Base-by-base conservation (phyloP, 768 basidiomycete species). In the Piloderma croceum region DNA sequence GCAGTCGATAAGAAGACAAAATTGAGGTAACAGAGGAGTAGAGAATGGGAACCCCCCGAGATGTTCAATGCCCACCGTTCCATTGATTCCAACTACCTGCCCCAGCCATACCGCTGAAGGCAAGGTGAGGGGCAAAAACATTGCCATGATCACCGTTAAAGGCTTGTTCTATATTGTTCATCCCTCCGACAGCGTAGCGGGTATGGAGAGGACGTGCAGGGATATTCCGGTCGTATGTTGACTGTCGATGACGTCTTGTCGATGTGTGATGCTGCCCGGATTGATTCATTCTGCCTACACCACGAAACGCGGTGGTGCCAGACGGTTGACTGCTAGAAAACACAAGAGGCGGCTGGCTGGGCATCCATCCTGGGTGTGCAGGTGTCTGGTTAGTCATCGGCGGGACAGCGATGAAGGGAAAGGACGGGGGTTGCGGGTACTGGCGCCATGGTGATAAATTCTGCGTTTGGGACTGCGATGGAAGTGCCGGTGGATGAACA, bases 1-100 rank as follows among this genome's bases (percentile, higher is more conserved):
- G 24, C 36, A 48, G 38, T 50, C 18, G 27, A 31, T 23, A 13
- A 21, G 38, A 41, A 20, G 36, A 29, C 6, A 4, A n/a, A n/a
- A n/a, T n/a, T n/a, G n/a, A n/a, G n/a, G n/a, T n/a, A n/a, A n/a
- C n/a, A n/a, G n/a, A n/a, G n/a, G n/a, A n/a, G n/a, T n/a, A n/a
- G n/a, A n/a, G n/a, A n/a, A n/a, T n/a, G n/a, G n/a, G n/a, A n/a
- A n/a, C n/a, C n/a, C n/a, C n/a, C n/a, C n/a, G n/a, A n/a, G n/a
- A n/a, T n/a, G n/a, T 29, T 57, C 46, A 62, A 35, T 53, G 60
- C n/a, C 44, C 44, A 39, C 45, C 35, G 39, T 50, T 56, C 62
- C 60, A 64, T 25, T 61, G 61, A 45, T 47, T 59, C 66, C 64
- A 65, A 25, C 65, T 61, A 39, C 40, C 46, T n/a, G n/a, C n/a